These are phyloP conservation scores for Lyophyllum atratum DNA, from an alignment of 768 basidiomycete species.

Conservation along the genomic window DNA sequence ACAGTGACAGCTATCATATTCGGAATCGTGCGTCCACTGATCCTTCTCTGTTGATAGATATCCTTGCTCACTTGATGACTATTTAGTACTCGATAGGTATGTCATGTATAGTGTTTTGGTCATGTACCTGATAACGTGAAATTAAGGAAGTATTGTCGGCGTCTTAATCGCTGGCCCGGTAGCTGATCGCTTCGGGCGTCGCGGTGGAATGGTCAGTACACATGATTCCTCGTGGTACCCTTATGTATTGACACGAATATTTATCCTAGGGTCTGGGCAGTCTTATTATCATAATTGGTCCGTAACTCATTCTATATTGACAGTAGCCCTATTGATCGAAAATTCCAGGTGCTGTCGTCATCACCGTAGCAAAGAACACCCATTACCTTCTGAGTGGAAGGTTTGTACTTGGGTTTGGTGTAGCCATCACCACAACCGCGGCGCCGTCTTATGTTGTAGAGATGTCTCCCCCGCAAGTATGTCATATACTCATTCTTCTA, in stretches of 20 bases:
- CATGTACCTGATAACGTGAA: not conserved
- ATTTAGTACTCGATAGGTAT: slow-evolving; percentile 43
- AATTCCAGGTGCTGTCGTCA: slow-evolving; percentile 42
- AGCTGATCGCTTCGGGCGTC: slow-evolving; percentile 42
- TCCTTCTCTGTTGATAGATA: not conserved
- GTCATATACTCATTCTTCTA: not conserved
- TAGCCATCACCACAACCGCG: slow-evolving; percentile 45
- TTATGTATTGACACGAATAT: not conserved
- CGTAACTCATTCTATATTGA: not conserved
- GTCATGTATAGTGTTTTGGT: too few relatives aligned
- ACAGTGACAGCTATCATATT: slow-evolving; percentile 46
- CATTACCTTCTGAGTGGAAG: slow-evolving; percentile 53
- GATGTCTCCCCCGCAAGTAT: slow-evolving; percentile 56
- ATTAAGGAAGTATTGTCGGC: slow-evolving; percentile 35
- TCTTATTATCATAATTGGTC: slow-evolving; percentile 40
- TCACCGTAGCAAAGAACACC: slow-evolving; percentile 44
- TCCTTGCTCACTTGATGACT: not conserved
- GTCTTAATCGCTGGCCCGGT: slow-evolving; percentile 43
- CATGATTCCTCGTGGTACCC: not conserved
- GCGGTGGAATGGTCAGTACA: slow-evolving; percentile 43
- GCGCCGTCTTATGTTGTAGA: slow-evolving; percentile 55
- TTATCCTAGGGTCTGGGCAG: slow-evolving; percentile 36
- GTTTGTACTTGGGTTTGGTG: slow-evolving; percentile 56
- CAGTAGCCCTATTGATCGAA: not conserved
- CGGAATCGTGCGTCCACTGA: slow-evolving; percentile 36